Conservation (phyloP, 2,329 filamentous ascomycete species). For the Alternaria ventricosa region DNA sequence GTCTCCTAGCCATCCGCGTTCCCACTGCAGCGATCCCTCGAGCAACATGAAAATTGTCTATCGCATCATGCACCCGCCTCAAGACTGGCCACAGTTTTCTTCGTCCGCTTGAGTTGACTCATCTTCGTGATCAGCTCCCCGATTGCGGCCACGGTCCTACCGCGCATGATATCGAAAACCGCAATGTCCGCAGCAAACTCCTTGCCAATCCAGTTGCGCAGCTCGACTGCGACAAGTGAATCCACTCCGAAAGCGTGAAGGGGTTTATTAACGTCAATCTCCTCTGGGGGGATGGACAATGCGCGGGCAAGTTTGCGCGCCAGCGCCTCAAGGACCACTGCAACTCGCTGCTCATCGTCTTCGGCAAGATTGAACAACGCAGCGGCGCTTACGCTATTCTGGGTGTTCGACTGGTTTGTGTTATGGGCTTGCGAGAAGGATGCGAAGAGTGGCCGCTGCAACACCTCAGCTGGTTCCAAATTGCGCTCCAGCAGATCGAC, state of each 20-base stretch:
- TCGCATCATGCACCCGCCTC: background rate
- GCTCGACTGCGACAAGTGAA: slow-evolving; percentile 39
- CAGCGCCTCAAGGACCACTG: background rate
- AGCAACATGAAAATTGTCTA: background rate
- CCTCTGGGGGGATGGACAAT: slow-evolving; percentile 31
- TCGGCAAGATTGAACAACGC: background rate
- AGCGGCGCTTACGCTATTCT: background rate
- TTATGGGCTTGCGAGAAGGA: background rate
- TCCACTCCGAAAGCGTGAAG: slow-evolving; percentile 36
- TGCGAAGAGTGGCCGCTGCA: background rate
- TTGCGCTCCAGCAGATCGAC: background rate
- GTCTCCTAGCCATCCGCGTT: background rate
- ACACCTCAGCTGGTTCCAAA: background rate
- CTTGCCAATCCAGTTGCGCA: slow-evolving; percentile 41
- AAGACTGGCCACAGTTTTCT: background rate
- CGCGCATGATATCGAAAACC: background rate
- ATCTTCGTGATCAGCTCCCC: background rate
- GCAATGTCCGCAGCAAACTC: slow-evolving; percentile 59
- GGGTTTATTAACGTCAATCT: slow-evolving; percentile 29
- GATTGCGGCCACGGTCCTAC: background rate
- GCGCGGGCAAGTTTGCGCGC: background rate
- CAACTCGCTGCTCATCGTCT: background rate
- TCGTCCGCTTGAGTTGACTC: background rate
- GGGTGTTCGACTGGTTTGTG: background rate
- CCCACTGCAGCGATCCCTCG: background rate